A percentile compares a stretch with the other conserved stretches of the same genome.
Evolutionary conservation across 2,329 filamentous ascomycete species (phyloP).

Genomic region (Stachybotrys chartarum): DNA sequence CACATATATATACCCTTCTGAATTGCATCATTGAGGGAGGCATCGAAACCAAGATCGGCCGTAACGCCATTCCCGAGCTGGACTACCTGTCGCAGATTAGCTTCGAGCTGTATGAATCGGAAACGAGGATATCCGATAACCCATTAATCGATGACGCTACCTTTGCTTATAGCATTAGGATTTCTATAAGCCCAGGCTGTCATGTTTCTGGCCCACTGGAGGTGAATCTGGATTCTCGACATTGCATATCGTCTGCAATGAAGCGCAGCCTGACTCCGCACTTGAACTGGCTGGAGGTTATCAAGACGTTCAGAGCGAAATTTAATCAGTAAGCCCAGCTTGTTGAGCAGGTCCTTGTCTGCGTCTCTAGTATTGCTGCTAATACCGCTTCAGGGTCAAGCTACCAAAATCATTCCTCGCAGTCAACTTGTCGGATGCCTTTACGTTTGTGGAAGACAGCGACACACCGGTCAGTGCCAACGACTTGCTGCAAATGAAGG

Average conservation of each 20-base stretch:
- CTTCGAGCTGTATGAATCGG: slow-evolving; percentile 95
- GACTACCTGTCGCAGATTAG: slow-evolving; percentile 97
- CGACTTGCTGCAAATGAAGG: slow-evolving; percentile 42
- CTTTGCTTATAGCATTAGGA: slow-evolving; percentile 93
- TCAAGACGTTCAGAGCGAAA: slow-evolving; percentile 88
- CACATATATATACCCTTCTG: slow-evolving; percentile 94
- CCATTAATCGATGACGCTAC: slow-evolving; percentile 50
- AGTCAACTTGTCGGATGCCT: slow-evolving; percentile 57
- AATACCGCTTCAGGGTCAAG: slow-evolving; percentile 45
- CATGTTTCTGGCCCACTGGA: slow-evolving; percentile 95
- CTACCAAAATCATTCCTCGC: slow-evolving; percentile 59
- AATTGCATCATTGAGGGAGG: slow-evolving; percentile 98
- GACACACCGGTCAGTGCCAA: slow-evolving; percentile 33
- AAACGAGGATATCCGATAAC: slow-evolving; percentile 54
- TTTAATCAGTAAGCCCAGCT: slow-evolving; percentile 68
- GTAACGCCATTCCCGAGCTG: slow-evolving; percentile 90
- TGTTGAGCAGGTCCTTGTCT: background rate
- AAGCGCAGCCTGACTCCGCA: slow-evolving; percentile 84
- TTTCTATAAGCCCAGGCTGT: slow-evolving; percentile 91
- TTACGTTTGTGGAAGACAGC: slow-evolving; percentile 45
- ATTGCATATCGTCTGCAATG: slow-evolving; percentile 93
- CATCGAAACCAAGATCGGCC: slow-evolving; percentile 92
- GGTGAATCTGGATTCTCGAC: slow-evolving; percentile 90
- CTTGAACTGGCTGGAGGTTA: slow-evolving; percentile 92
- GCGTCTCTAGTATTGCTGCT: slow-evolving; percentile 5